Evolutionary conservation across 164 flowering plant genomes (phyloP), one percentile per base, ranked within the genome.

Genomic region (Vitis amurensis): DNA sequence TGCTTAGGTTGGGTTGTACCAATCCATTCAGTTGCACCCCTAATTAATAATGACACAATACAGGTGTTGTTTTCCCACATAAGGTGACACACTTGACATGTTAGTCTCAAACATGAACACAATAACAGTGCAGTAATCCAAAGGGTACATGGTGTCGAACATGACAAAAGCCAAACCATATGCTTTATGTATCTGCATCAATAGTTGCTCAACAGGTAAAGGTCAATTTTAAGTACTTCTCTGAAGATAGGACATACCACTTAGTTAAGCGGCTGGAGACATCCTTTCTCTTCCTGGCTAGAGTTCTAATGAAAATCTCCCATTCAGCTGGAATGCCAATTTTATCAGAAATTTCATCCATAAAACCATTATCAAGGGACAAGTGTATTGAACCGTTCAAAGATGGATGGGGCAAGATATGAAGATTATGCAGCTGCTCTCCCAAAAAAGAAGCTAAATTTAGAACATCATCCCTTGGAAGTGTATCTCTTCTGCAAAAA

Each of bases 381-480:
- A 55, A 44, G n/a, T 66, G 68, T 50, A 71, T 51, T 53, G 55
- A 57, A 61, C 53, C 63, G 64, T 60, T 68, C 17, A 77, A 56
- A 76, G 89, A 59, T 66, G 94, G 97, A 75, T 70, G 56, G 4
- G 94, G 94, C 81, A 95, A 71, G 64, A 79, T 71, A 76, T 95
- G 99, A 73, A 95, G 97, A 76, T 83, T 75, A 50, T 73, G 88
- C 73, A 95, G 70, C 78, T 92, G 96, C 75, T 89, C 83, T 63
- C 99, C 99, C 78, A 95, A 68, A 76, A 92, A 91, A 53, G 93
- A 87, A 71, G 99, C 92, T 69, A 95, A 77, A 78, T 80, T 78
- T 56, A 80, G 69, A 30, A 53, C 48, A 67, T 92, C 92, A 74
- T 88, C 88, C 81, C 72, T 71, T 31, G 91, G 73, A 27, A 94